Evolutionary conservation across 2,329 filamentous ascomycete species (phyloP), one percentile per base, ranked within the genome.

Genomic region (Fonsecaea multimorphosa): DNA sequence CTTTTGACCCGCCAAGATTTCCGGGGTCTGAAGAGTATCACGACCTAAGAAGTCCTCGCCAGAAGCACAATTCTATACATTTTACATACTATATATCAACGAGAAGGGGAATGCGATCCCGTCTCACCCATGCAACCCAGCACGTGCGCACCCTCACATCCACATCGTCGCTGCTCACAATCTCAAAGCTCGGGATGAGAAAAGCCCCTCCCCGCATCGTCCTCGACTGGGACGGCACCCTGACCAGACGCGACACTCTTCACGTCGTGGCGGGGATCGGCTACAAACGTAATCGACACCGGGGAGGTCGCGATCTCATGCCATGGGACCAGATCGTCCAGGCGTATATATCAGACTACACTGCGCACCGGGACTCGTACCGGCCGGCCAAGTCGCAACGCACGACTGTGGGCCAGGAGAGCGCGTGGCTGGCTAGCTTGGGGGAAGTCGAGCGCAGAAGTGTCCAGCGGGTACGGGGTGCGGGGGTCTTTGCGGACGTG

Each of bases 221-320:
- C 40, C 40, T 46, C 19, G 40, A 46, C 40, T 46, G 40, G 40
- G 40, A 46, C 40, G 40, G 40, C n/a, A 46, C 40, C 6, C 19
- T 49, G 2, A 49, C 44, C 44, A 11, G 2, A 11, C 19, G 40
- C 6, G 40, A 46, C 40, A 46, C n/a, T 7, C n/a, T 46, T 4
- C 40, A 46, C 40, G 19, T 22, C 8, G 19, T 46, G 14, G 40
- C 40, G 6, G 40, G 19, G 3, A 22, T 46, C 9, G 40, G 40
- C 19, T 24, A 46, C 19, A 2, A 11, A 24, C 40, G 40, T 14
- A 46, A 46, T 24, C 40, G 40, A 24, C 40, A 46, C 4, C 40
- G 44, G 38, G 12, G 11, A 0, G 4, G 11, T 2, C n/a, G n/a
- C n/a, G n/a, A 44, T 44, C 44, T 49, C 19, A 11, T 12, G 44